phyloP scores from a whole-genome alignment of 1,139 yeast genomes.

The Zygosaccharomyces pseudobailii region DNA sequence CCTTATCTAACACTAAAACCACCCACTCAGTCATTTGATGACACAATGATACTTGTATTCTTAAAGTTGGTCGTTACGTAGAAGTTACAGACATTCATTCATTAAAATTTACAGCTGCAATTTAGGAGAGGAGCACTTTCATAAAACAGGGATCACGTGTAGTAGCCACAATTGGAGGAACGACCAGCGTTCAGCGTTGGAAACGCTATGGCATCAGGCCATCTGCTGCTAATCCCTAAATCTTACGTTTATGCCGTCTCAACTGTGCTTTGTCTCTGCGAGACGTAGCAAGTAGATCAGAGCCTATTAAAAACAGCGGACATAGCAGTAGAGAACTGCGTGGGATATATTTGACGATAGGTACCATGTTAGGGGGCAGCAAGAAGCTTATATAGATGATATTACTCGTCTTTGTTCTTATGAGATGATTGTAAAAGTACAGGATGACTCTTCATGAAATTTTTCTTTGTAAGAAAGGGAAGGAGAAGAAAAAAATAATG shows the following conservation, averaged over 20 bases:
- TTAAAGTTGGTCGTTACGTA: neutral
- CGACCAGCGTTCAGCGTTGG: neutral
- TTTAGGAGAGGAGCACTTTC: neutral
- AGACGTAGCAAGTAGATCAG: conserved; percentile 6
- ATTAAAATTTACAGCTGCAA: neutral
- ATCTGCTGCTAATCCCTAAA: neutral
- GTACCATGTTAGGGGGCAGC: neutral
- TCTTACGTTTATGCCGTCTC: neutral
- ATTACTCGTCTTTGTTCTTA: neutral
- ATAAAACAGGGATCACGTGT: neutral
- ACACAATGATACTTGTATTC: neutral
- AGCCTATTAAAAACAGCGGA: conserved; percentile 9
- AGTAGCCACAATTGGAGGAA: neutral
- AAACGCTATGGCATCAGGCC: neutral
- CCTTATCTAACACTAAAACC: conserved; percentile 65
- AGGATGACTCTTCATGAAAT: neutral
- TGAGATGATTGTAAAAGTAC: neutral
- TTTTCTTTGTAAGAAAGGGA: neutral
- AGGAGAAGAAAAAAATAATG: neutral
- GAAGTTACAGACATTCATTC: neutral
- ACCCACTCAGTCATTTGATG: conserved; percentile 53
- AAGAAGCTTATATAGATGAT: neutral
- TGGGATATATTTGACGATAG: conserved; percentile 7
- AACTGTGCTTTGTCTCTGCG: conserved; percentile 5
- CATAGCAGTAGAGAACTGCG: conserved; percentile 10